Conservation (phyloP, 345 rosid genomes). For the Eutrema japonicum region DNA sequence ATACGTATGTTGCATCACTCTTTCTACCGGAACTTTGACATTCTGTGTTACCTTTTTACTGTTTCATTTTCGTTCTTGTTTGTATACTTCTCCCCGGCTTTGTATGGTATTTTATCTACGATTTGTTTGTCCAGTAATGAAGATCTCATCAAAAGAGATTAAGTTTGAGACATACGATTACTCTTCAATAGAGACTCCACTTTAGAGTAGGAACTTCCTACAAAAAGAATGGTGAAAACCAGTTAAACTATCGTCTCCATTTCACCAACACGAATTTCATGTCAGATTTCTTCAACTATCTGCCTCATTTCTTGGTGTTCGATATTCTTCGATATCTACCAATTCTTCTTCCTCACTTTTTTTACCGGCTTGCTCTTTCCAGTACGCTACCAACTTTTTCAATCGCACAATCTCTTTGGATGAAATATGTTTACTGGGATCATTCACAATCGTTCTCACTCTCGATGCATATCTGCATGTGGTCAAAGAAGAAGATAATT, state of each 20-base stretch:
- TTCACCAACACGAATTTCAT: slow-evolving; percentile 27
- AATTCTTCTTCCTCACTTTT: slow-evolving; percentile 74
- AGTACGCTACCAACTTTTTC: slow-evolving; percentile 77
- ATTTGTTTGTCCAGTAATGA: not conserved
- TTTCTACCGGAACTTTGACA: not conserved
- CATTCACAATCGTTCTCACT: slow-evolving; percentile 87
- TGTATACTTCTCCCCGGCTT: not conserved
- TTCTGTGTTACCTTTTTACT: not conserved
- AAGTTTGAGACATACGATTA: not conserved
- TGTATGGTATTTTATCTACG: not conserved
- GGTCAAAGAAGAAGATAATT: not conserved
- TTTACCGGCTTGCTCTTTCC: slow-evolving; percentile 94
- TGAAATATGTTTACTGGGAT: slow-evolving; percentile 80
- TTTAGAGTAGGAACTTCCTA: slow-evolving; percentile 28
- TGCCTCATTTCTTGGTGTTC: slow-evolving; percentile 49
- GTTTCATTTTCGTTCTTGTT: not conserved
- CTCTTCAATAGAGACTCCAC: not conserved
- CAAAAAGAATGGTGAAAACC: slow-evolving; percentile 25
- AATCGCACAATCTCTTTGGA: slow-evolving; percentile 86
- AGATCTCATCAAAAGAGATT: not conserved
- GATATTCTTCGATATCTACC: slow-evolving; percentile 83
- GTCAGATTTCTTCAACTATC: slow-evolving; percentile 52
- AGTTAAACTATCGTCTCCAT: not conserved
- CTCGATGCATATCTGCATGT: slow-evolving; percentile 82
- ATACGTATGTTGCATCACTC: too few species aligned